Conservation (phyloP, 2,329 filamentous ascomycete genomes). For the Fusarium protoensiforme region DNA sequence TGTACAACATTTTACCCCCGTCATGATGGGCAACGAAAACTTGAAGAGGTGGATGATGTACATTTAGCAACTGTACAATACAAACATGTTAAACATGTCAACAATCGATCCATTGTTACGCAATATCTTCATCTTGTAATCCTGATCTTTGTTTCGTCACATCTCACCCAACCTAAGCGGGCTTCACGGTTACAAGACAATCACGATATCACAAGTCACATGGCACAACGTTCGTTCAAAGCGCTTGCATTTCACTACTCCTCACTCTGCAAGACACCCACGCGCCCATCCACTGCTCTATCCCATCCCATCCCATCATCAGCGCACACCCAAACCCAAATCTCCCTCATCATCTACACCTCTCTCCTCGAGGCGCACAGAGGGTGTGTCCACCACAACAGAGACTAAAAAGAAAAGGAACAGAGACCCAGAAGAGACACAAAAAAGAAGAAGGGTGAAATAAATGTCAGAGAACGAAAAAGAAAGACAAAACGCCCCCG, state of each 20-base stretch:
- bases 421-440: constrained; percentile 17
- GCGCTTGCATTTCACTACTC: constrained; percentile 41
- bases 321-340: constrained; percentile 28
- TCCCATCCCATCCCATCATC: constrained; percentile 24
- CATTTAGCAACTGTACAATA: constrained; percentile 42
- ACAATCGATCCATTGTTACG: neutral
- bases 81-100: constrained; percentile 14
- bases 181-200: neutral
- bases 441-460: constrained; percentile 8
- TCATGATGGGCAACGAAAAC: neutral
- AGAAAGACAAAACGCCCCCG: constrained; percentile 33
- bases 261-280: constrained; percentile 34
- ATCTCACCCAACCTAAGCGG: neutral
- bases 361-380: constrained; percentile 22
- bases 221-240: constrained; percentile 27
- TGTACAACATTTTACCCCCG: constrained; percentile 36
- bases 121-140: neutral
- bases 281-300: constrained; percentile 22
- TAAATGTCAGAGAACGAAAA: constrained; percentile 27
- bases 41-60: constrained; percentile 33
- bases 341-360: constrained; percentile 15
- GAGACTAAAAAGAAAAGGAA: constrained; percentile 16
- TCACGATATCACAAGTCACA: neutral
- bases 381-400: constrained; percentile 15
- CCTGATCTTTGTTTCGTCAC: neutral